A percentile compares a stretch with the other conserved stretches of the same genome.
Conservation (phyloP, 257 asterid species). For the Solanum tacnaense region DNA sequence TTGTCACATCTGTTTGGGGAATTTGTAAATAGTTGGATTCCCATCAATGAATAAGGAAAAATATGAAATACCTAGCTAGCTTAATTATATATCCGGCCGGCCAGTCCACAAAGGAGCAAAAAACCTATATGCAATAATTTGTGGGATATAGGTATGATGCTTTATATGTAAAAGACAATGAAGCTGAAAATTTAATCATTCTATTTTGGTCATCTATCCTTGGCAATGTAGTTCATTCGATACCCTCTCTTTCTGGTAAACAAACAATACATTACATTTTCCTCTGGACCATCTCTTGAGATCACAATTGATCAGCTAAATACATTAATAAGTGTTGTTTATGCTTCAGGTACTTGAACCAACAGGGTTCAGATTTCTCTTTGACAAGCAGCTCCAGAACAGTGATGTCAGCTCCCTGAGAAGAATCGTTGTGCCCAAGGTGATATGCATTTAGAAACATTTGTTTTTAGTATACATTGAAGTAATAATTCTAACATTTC, state of each 20-base stretch:
- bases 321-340: neutral
- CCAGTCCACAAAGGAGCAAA: neutral
- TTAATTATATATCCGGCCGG: neutral
- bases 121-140: neutral
- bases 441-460: neutral
- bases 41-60: neutral
- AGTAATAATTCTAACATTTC: neutral
- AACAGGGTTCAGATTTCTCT: slow-evolving; percentile 22
- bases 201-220: neutral
- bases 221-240: neutral
- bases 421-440: slow-evolving; percentile 41
- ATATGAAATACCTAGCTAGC: neutral
- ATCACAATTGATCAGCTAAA: neutral
- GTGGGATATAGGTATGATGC: neutral
- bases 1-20: neutral
- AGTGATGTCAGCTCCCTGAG: slow-evolving; percentile 37
- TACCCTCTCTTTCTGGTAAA: neutral
- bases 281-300: neutral
- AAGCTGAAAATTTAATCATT: neutral
- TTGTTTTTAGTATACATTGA: neutral
- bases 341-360: slow-evolving; percentile 22
- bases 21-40: neutral
- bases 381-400: slow-evolving; percentile 34
- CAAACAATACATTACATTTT: neutral
- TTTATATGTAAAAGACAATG: neutral